Percentiles rank a stretch among this genome's conserved stretches.
phyloP scores from a whole-genome alignment of 495 filamentous ascomycete species.

The Penicillium roqueforti region DNA sequence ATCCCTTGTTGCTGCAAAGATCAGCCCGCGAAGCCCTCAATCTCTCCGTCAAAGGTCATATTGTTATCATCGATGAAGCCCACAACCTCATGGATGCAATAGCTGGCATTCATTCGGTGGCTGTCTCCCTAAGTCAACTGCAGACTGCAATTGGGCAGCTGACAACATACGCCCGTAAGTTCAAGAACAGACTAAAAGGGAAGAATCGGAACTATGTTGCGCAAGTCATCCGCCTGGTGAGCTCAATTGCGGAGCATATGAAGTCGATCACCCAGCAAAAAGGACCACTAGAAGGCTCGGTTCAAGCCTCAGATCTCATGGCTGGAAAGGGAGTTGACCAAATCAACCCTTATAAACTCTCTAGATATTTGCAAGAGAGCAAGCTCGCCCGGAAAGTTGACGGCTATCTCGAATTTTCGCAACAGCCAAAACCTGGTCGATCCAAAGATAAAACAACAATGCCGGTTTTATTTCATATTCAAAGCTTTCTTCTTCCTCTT shows the following conservation, averaged over 20 bases:
- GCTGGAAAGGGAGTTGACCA: constrained; percentile 87
- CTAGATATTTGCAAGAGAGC: constrained; percentile 82
- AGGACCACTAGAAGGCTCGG: constrained; percentile 55
- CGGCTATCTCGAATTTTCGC: constrained; percentile 64
- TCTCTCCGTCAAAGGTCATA: constrained; percentile 78
- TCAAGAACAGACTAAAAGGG: constrained; percentile 81
- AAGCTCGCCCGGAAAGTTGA: constrained; percentile 95
- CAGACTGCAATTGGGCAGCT: constrained; percentile 68
- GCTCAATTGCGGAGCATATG: constrained; percentile 67
- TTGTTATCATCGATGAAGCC: constrained; percentile 93
- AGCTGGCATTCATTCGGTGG: constrained; percentile 76
- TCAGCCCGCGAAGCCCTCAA: constrained; percentile 84
- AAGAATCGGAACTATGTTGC: constrained; percentile 91
- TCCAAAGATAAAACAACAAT: constrained; percentile 41
- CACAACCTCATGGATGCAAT: constrained; percentile 98
- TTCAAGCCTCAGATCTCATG: constrained; percentile 65
- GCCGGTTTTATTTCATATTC: constrained; percentile 77
- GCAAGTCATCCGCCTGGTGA: constrained; percentile 75
- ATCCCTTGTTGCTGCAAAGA: constrained; percentile 83
- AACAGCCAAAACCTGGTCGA: constrained; percentile 38
- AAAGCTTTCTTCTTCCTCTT: constrained; percentile 75
- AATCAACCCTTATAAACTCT: constrained; percentile 87
- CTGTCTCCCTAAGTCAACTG: constrained; percentile 68
- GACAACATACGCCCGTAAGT: constrained; percentile 77
- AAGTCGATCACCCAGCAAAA: constrained; percentile 39